These are phyloP conservation scores for Phytopythium vexans DNA, from an alignment of 352 stramenopile species.

Conservation along the genomic window DNA sequence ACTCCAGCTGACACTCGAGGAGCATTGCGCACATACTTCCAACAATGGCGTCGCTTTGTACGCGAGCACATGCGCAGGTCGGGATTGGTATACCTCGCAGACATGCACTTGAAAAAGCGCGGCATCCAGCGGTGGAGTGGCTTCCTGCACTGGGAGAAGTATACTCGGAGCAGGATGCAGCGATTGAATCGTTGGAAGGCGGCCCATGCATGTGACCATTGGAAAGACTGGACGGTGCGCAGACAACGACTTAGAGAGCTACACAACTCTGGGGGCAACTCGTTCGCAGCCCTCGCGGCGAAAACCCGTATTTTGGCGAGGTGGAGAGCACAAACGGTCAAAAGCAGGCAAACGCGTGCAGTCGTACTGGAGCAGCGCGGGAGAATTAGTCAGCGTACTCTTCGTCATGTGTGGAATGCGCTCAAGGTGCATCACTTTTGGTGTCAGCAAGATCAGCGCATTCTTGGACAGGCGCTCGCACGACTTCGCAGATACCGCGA, in stretches of 20 bases:
- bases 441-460: slow-evolving; percentile 8
- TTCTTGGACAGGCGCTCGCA: slow-evolving; percentile 9
- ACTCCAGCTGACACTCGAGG: neutral
- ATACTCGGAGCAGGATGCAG: neutral
- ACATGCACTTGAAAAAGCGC: slow-evolving; percentile 1
- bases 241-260: neutral
- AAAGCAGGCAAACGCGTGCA: neutral
- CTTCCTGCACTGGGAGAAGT: slow-evolving; percentile 4
- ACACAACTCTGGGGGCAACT: neutral
- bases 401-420: slow-evolving; percentile 12
- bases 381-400: neutral
- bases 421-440: slow-evolving; percentile 17
- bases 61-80: neutral
- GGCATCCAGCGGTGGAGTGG: neutral
- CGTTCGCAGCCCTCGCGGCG: neutral
- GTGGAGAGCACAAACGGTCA: neutral
- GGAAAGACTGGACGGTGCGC: neutral
- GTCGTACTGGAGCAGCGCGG: neutral
- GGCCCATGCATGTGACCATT: neutral
- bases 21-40: neutral
- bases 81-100: neutral
- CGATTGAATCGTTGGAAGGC: neutral
- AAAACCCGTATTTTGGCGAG: slow-evolving; percentile 1
- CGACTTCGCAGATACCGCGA: slow-evolving; percentile 5
- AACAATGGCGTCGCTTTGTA: neutral